Conservation (phyloP, 352 stramenopile genomes). For the Phytophthora chlamydospora region DNA sequence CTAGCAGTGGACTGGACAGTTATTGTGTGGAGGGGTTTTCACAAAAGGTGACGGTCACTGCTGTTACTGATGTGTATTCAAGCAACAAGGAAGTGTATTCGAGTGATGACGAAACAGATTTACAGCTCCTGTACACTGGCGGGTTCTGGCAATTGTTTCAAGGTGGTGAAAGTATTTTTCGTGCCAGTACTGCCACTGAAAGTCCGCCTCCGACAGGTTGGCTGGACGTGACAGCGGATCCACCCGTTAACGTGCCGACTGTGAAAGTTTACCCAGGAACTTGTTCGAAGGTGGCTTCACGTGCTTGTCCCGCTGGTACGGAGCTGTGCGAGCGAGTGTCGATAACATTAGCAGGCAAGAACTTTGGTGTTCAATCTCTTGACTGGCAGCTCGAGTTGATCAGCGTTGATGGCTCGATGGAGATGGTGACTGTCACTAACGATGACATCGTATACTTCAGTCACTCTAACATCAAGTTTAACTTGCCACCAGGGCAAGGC, state of each 20-base stretch:
- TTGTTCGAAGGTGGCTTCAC: constrained; percentile 32
- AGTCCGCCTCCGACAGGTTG: constrained; percentile 42
- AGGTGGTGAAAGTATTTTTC: constrained; percentile 32
- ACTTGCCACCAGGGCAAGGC: constrained; percentile 55
- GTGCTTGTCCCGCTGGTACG: constrained; percentile 44
- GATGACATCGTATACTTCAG: constrained; percentile 62
- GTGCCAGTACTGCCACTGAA: constrained; percentile 22
- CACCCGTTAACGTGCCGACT: constrained; percentile 9
- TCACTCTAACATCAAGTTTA: constrained; percentile 64
- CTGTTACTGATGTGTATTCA: constrained; percentile 42
- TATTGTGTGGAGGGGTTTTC: constrained; percentile 39
- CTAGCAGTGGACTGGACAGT: constrained; percentile 12
- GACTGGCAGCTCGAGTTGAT: constrained; percentile 56
- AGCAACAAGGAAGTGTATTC: constrained; percentile 49
- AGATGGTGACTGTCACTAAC: constrained; percentile 39
- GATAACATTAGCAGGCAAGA: constrained; percentile 54
- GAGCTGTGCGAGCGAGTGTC: constrained; percentile 53
- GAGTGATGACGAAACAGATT: constrained; percentile 10
- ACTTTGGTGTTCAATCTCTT: constrained; percentile 50
- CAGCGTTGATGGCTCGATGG: constrained; percentile 19
- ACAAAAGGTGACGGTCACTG: constrained; percentile 38
- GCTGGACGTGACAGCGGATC: constrained; percentile 31
- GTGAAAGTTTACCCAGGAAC: constrained; percentile 50
- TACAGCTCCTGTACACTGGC: constrained; percentile 43
- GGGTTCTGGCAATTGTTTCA: constrained; percentile 46